These are phyloP conservation scores for Trichophyton mentagrophytes DNA, from an alignment of 2,329 filamentous ascomycete genomes.

Conservation along the genomic window DNA sequence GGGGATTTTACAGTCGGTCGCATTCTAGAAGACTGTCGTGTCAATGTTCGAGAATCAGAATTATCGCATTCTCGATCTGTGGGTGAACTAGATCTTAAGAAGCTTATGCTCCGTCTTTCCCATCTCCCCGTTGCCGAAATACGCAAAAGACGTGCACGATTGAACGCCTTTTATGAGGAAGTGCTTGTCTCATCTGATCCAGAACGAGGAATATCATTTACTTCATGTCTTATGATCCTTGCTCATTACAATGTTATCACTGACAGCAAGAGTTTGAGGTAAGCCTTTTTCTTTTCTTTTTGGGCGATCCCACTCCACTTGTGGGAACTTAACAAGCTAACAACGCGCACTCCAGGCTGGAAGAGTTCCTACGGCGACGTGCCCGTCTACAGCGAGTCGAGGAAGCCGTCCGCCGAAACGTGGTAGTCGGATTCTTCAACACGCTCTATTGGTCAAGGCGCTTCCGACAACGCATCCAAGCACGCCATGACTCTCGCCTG, in stretches of 20 bases:
- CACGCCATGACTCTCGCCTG: constrained; percentile 63
- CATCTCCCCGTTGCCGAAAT: constrained; percentile 65
- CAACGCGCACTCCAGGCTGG: constrained; percentile 46
- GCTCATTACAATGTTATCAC: constrained; percentile 98
- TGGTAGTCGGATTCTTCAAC: constrained; percentile 91
- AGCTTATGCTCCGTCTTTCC: constrained; percentile 59
- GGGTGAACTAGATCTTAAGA: constrained; percentile 56
- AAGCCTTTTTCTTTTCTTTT: constrained; percentile 19
- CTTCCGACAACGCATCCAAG: constrained; percentile 64
- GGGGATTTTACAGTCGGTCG: constrained; percentile 75
- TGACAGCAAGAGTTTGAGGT: constrained; percentile 87
- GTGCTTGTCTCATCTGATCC: constrained; percentile 86
- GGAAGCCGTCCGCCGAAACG: constrained; percentile 79
- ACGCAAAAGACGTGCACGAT: constrained; percentile 59
- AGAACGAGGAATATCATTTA: constrained; percentile 81
- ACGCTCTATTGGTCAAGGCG: constrained; percentile 74
- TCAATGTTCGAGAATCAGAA: constrained; percentile 39
- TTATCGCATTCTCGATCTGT: constrained; percentile 28
- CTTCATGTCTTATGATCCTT: constrained; percentile 81
- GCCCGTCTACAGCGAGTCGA: constrained; percentile 86
- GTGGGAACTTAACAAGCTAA: not conserved
- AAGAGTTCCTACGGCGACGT: constrained; percentile 85
- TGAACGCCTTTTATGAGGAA: constrained; percentile 96
- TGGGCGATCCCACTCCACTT: constrained; percentile 11
- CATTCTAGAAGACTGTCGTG: constrained; percentile 72